phyloP scores from a whole-genome alignment of 2,329 filamentous ascomycete genomes.

The Talaromyces funiculosus region DNA sequence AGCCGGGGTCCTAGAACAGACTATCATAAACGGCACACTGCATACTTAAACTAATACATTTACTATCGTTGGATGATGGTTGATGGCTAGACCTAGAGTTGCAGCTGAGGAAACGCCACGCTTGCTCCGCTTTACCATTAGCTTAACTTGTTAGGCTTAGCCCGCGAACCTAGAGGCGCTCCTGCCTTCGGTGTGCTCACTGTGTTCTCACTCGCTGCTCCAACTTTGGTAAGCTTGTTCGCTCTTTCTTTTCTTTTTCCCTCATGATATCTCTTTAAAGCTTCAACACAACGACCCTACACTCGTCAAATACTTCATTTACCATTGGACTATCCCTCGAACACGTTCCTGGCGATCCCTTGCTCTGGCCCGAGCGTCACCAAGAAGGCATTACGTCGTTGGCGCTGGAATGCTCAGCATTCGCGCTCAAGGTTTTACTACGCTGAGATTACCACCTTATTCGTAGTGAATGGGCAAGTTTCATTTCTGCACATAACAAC shows the following conservation, averaged over 20 bases:
- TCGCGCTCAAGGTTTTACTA: background rate
- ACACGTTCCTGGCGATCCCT: conserved; percentile 5
- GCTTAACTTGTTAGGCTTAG: background rate
- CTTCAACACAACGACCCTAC: background rate
- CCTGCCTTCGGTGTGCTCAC: background rate
- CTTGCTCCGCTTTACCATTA: background rate
- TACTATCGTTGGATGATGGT: background rate
- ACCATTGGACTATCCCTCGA: background rate
- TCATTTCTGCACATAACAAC: background rate
- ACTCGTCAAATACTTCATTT: background rate
- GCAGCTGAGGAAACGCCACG: background rate
- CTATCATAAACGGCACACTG: background rate
- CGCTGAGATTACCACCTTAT: background rate
- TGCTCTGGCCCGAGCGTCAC: conserved; percentile 6
- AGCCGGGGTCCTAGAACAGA: background rate
- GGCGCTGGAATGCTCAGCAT: conserved; percentile 6
- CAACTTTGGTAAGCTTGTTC: background rate
- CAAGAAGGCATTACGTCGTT: conserved; percentile 3
- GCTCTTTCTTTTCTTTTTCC: background rate
- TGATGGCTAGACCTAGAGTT: background rate
- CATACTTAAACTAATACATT: background rate
- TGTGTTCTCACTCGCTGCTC: background rate
- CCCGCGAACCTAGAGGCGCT: background rate
- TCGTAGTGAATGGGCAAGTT: background rate
- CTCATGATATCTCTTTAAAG: background rate